Base-by-base conservation (phyloP, 2,329 filamentous ascomycete species). In the Mariannaea elegans region DNA sequence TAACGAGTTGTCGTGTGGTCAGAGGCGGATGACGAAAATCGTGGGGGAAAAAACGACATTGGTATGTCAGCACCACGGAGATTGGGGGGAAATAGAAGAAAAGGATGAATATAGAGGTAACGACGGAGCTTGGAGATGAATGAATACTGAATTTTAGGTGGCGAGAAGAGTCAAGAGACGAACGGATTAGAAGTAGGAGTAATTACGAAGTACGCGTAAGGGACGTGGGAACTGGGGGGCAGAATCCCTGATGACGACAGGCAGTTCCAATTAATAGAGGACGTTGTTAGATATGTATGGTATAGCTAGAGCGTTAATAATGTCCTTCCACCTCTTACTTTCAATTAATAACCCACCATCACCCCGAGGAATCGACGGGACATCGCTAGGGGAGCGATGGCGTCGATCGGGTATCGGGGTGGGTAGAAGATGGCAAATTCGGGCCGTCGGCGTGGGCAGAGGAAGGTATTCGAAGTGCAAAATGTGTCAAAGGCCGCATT, bases 11-110 rank as follows among this genome's bases (percentile, higher is more conserved):
- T 61, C 56, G 49, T 64, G 55, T 67, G 63, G 63, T 56, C 60
- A 53, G 49, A 61, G 51, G 51, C 29, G 38, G 67, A 69, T 71
- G 68, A 67, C 68, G 68, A 71, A 70, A 66, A 64, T 59, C 58
- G 56, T 68, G 67, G 67, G 61, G 62, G 49, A 39, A 46, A 71
- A 71, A 67, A 50, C 67, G 68, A 66, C 65, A 71, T 70, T 39
- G 12, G 32, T 41, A 58, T 46, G 48, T 42, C 38, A 59, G 39
- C 32, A 41, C 21, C 18, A 55, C 31, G 39, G 39, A 56, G 21
- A 46, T 46, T 16, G 19, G 16, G 5, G 19, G 39, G 48, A 45
- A 19, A 31, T 39, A 45, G 38, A 38, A 19, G 23, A 45, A 38
- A 61, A 31, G 42, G 13, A 27, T 18, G 46, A 41, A 16, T 23